phyloP scores from a whole-genome alignment of 2,329 filamentous ascomycete genomes.

The Colletotrichum tropicicola region DNA sequence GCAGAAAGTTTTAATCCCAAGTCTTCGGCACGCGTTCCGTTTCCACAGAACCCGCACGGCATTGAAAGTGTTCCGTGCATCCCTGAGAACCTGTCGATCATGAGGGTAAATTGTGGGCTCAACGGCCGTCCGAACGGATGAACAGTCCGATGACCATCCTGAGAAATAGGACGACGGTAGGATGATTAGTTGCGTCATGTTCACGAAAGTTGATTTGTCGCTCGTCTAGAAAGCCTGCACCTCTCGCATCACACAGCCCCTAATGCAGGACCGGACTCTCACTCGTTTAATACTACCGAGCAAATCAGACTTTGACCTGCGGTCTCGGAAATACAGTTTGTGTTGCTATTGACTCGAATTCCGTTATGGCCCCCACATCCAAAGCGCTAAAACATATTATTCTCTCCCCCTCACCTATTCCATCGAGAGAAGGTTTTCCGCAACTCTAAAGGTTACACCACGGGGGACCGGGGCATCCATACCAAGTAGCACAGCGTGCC shows the following conservation, averaged over 20 bases:
- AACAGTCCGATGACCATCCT: neutral
- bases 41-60: conserved; percentile 5
- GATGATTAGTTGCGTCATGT: neutral
- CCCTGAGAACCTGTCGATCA: neutral
- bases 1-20: neutral
- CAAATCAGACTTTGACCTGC: neutral
- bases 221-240: neutral
- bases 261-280: neutral
- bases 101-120: neutral
- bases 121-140: neutral
- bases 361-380: neutral
- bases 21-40: neutral
- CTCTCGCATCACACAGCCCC: neutral
- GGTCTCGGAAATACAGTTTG: conserved; percentile 8
- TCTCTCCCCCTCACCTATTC: neutral
- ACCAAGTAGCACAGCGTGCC: neutral
- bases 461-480: neutral
- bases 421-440: conserved; percentile 9
- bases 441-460: neutral
- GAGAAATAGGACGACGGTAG: neutral
- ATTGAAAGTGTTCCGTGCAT: neutral
- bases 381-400: neutral
- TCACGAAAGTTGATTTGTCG: neutral
- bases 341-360: neutral
- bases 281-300: neutral